Conservation (phyloP, 1,139 yeast species). For the Geotrichum europaeum region DNA sequence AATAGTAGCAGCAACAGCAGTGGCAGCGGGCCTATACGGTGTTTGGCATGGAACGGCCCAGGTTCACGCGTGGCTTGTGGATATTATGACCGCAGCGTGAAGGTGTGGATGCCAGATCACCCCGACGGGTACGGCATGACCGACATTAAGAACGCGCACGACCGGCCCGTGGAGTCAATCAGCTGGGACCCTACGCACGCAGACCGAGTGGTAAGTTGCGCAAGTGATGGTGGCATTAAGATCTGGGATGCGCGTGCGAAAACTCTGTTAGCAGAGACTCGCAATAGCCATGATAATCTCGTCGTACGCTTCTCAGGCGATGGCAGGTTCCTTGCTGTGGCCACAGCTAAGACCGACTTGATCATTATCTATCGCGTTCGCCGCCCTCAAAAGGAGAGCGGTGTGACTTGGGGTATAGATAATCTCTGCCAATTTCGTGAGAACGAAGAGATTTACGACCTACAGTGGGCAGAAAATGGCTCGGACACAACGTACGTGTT, state of each 20-base stretch:
- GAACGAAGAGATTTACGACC: constrained; percentile 35
- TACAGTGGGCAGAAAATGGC: constrained; percentile 33
- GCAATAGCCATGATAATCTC: constrained; percentile 34
- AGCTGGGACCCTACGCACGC: constrained; percentile 58
- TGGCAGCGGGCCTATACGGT: constrained; percentile 3
- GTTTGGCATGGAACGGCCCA: constrained; percentile 27
- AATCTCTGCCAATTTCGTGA: constrained; percentile 22
- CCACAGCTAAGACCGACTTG: constrained; percentile 36
- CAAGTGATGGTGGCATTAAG: constrained; percentile 47
- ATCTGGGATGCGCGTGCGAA: constrained; percentile 52
- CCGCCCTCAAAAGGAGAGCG: neutral
- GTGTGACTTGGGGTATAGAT: constrained; percentile 18
- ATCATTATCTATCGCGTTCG: constrained; percentile 19
- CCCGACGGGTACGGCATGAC: constrained; percentile 24
- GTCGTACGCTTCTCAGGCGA: constrained; percentile 45
- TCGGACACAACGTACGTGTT: constrained; percentile 20
- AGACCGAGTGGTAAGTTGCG: constrained; percentile 52
- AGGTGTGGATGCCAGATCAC: constrained; percentile 28
- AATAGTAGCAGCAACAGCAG: neutral
- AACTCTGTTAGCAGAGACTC: constrained; percentile 36
- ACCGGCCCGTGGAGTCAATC: constrained; percentile 40
- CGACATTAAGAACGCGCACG: constrained; percentile 21
- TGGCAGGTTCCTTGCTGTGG: constrained; percentile 48
- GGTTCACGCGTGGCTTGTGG: constrained; percentile 29
- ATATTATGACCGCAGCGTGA: constrained; percentile 26